Percentiles rank a stretch among this genome's conserved stretches.
These are phyloP conservation scores for Wickerhamomyces sp. DNA, from an alignment of 1,139 yeast species.

Conservation along the genomic window DNA sequence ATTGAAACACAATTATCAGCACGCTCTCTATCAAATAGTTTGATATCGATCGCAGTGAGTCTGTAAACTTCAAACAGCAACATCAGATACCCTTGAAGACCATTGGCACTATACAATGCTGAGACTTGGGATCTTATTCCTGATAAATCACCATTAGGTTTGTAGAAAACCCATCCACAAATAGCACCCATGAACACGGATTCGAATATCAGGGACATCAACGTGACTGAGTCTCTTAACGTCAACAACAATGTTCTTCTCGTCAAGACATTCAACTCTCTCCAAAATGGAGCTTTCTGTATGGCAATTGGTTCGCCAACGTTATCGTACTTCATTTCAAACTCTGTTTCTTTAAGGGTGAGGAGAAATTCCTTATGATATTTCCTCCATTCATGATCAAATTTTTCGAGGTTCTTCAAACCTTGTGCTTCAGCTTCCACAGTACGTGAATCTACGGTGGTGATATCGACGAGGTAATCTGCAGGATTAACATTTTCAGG, in stretches of 20 bases:
- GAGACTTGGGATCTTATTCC: slow-evolving; percentile 68
- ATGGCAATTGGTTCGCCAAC: not conserved
- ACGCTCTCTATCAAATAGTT: slow-evolving; percentile 68
- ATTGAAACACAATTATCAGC: slow-evolving; percentile 62
- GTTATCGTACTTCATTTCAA: not conserved
- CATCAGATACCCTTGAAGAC: slow-evolving; percentile 66
- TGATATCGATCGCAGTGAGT: slow-evolving; percentile 62
- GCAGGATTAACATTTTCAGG: slow-evolving; percentile 52
- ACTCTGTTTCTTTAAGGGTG: slow-evolving; percentile 1
- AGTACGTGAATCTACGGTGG: slow-evolving; percentile 59
- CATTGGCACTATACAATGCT: slow-evolving; percentile 56
- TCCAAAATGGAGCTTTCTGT: slow-evolving; percentile 32
- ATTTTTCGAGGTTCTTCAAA: slow-evolving; percentile 35
- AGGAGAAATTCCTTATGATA: slow-evolving; percentile 4
- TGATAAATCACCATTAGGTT: slow-evolving; percentile 52
- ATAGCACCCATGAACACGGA: slow-evolving; percentile 43
- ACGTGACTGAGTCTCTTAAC: slow-evolving; percentile 42
- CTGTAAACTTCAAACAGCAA: slow-evolving; percentile 71
- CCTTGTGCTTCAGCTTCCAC: slow-evolving; percentile 40
- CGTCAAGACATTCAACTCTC: slow-evolving; percentile 53
- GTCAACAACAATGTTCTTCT: slow-evolving; percentile 52
- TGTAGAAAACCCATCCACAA: slow-evolving; percentile 73
- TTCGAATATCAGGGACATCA: slow-evolving; percentile 12
- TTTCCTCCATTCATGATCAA: slow-evolving; percentile 48
- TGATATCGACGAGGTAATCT: slow-evolving; percentile 62